Evolutionary conservation across 768 basidiomycete genomes (phyloP).

Genomic region (Auricularia sp.): DNA sequence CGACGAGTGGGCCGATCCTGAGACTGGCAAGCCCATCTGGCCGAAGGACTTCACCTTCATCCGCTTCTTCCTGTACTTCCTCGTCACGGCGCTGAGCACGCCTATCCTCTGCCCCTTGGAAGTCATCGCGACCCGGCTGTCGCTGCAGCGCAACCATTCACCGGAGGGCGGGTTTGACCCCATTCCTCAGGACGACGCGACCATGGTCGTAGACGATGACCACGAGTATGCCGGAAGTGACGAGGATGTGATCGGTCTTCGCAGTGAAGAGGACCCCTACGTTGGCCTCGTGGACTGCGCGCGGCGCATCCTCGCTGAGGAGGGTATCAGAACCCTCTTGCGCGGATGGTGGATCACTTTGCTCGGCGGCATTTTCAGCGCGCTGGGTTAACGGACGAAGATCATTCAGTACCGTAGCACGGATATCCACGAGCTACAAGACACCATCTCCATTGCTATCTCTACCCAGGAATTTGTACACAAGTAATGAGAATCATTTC

Average conservation of each 20-base stretch:
- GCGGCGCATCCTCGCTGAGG: constrained; percentile 69
- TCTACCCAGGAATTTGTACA: too few species aligned
- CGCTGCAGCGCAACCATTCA: constrained; percentile 72
- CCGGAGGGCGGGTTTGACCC: constrained; percentile 66
- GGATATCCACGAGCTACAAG: too few species aligned
- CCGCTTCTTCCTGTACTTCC: constrained; percentile 46
- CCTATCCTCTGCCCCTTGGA: constrained; percentile 63
- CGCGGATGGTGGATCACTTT: constrained; percentile 72
- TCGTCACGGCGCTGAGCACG: constrained; percentile 47
- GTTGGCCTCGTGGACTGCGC: constrained; percentile 62
- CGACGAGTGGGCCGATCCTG: constrained; percentile 25
- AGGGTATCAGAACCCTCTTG: constrained; percentile 63
- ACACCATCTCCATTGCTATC: too few species aligned
- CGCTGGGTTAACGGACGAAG: constrained; percentile 2
- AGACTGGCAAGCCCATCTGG: constrained; percentile 19
- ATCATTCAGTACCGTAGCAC: neutral
- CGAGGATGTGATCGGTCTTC: constrained; percentile 82
- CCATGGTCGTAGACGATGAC: constrained; percentile 33
- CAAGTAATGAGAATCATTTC: too few species aligned
- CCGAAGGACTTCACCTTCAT: constrained; percentile 37
- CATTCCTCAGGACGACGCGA: constrained; percentile 51
- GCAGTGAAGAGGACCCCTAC: constrained; percentile 74
- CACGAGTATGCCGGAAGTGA: constrained; percentile 57
- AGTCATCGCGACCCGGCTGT: constrained; percentile 66
- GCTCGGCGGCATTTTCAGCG: constrained; percentile 8